Base-by-base conservation (phyloP, 306 rosid genomes). In the Oxytropis ochrocephala region DNA sequence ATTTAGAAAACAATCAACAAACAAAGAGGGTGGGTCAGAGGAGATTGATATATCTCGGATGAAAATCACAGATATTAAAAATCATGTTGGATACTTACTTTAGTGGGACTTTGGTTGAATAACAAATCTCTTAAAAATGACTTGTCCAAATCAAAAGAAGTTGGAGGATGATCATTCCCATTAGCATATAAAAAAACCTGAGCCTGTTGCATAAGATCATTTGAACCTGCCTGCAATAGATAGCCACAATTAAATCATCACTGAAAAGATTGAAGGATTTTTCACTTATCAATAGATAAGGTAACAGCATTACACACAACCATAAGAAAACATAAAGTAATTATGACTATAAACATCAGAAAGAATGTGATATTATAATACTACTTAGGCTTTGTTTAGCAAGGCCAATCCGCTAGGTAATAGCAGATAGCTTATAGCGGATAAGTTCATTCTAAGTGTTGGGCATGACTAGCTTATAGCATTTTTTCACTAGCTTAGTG, bases 191-290 rank as follows among this genome's bases (percentile, higher is more conserved):
- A 67, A 84, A 95, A 91, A 17, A 53, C 67, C 81, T 91, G 99
- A 67, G 99, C 97, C 50, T 82, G 92, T 64, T 67, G 96, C 96
- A 95, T 91, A 51, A 89, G 92, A 85, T 87, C 86, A 80, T 95
- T 84, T 67, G 91, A 79, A 52, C 84, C 87, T 19, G 73, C 90
- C 99, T 95, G 90, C 85, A 87, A 82, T 39, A 70, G 29, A 64
- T 70, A 41, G 67, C 66, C 48, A 63, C 33, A 44, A 52, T 67
- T 33, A 74, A 59, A 75, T 50, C 64, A 72, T 79, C 36, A 47
- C 9, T 46, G 7, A 24, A 52, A 49, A 33, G 49, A 47, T 35
- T 54, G 10, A 29, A 18, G 21, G 65, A 39, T 6, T 75, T 47
- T 17, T 49, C 13, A 56, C 64, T 64, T 46, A 36, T 36, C 39